These are phyloP conservation scores for Yamadazyma paraphyllophila DNA, from an alignment of 805 yeast species.

Conservation along the genomic window DNA sequence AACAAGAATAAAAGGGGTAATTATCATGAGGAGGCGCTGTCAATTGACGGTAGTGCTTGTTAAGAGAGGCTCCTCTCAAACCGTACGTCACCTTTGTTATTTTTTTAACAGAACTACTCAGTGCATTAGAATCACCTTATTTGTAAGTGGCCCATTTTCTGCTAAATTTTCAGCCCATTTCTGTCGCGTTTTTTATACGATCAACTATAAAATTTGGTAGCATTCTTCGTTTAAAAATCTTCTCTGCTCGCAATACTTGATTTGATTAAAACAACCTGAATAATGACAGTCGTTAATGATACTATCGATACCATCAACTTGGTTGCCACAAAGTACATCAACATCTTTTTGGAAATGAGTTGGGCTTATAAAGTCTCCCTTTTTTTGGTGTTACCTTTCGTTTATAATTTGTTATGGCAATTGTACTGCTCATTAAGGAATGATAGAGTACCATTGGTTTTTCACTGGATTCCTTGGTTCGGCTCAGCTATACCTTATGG, in stretches of 20 bases:
- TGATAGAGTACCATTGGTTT: constrained; percentile 87
- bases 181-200: constrained; percentile 8
- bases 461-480: constrained; percentile 92
- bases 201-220: constrained; percentile 2
- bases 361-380: constrained; percentile 29
- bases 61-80: neutral
- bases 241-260: neutral
- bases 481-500: constrained; percentile 91
- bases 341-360: constrained; percentile 23
- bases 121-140: constrained; percentile 9
- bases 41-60: no score
- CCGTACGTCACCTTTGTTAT: neutral
- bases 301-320: constrained; percentile 7
- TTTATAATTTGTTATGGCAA: constrained; percentile 67
- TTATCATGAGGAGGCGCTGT: neutral
- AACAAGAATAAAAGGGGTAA: neutral
- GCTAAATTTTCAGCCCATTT: neutral
- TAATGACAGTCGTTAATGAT: constrained; percentile 26
- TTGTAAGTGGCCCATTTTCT: constrained; percentile 3
- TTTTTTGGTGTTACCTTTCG: constrained; percentile 52
- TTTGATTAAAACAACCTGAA: constrained; percentile 3
- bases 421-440: constrained; percentile 64
- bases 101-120: neutral
- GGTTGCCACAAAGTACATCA: constrained; percentile 4
- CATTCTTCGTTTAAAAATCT: constrained; percentile 3